Base-by-base conservation (phyloP, 345 rosid species). In the Rhodamnia rubescens region DNA sequence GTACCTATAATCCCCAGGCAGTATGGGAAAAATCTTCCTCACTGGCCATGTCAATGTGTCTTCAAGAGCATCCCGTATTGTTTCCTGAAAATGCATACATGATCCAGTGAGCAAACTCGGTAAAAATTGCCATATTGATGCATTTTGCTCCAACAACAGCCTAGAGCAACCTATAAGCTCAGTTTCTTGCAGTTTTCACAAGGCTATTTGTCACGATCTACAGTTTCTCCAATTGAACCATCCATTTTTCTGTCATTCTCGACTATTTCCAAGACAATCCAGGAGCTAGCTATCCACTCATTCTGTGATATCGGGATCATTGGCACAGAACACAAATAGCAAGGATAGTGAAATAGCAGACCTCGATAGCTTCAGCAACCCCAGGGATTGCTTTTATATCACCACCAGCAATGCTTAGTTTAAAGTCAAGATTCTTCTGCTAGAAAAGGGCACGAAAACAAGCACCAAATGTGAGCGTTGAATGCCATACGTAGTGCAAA, bases 1-100 rank as follows among this genome's bases (percentile, higher is more conserved):
- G 80, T 69, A 94, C 99, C 98, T 94, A 88, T 97, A 95, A 90
- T 97, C 98, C 78, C 98, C 99, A n/a, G 98, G 96, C 58, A 95
- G 50, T 88, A 95, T 95, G 12, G 94, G 90, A 80, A 94, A 86
- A 84, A 95, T 93, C 85, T 97, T 93, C 87, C 98, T 88, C 82
- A 97, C 94, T 10, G 99, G 99, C 99, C 99, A 97, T 56, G 95
- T 97, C 54, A 97, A 84, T 26, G 96, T 92, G 90, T 95, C 99
- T 90, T 97, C 99, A 82, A 97, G 81, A 29, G 98, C 98, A 86
- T 97, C 94, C 59, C 86, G 85, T 55, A 95, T 95, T 21, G 95
- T 94, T 92, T 93, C 99, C 99, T 95, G 90, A 47, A 85, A 49
- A 86, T 52, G 83, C n/a, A 55, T 29, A 27, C 58, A 5, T 40